phyloP scores from a whole-genome alignment of 805 yeast genomes.

The Spathaspora boniae region DNA sequence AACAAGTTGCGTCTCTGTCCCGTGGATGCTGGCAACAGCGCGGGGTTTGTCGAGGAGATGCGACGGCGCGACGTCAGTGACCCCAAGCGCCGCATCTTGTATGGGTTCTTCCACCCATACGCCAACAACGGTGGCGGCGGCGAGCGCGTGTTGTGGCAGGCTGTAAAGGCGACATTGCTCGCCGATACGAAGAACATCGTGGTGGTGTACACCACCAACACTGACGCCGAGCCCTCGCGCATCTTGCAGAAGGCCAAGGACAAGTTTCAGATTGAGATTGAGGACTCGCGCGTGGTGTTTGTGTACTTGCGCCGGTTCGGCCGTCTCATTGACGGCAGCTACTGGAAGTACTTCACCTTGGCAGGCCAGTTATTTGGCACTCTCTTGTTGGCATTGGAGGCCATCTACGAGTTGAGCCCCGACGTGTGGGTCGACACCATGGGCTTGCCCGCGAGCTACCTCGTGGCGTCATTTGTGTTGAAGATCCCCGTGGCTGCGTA shows the following conservation, averaged over 20 bases:
- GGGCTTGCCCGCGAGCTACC: constrained; percentile 89
- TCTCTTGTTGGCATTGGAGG: constrained; percentile 62
- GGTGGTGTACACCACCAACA: constrained; percentile 71
- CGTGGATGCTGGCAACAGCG: constrained; percentile 22
- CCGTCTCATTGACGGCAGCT: constrained; percentile 59
- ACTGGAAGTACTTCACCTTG: constrained; percentile 79
- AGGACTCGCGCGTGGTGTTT: constrained; percentile 53
- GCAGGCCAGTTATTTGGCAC: constrained; percentile 88
- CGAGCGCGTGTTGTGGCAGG: constrained; percentile 94
- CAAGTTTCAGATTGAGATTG: constrained; percentile 55
- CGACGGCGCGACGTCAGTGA: constrained; percentile 32
- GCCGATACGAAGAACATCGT: constrained; percentile 49
- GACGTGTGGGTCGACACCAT: constrained; percentile 94
- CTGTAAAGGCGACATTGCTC: constrained; percentile 66
- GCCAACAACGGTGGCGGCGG: constrained; percentile 99
- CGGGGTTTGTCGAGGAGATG: constrained; percentile 25
- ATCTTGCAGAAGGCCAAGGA: constrained; percentile 50
- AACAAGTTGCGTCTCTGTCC: constrained; percentile 34
- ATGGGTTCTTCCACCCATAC: constrained; percentile 93
- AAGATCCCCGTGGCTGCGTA: constrained; percentile 79
- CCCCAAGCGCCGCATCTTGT: constrained; percentile 42
- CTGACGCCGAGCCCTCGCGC: constrained; percentile 42
- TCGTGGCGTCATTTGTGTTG: constrained; percentile 52
- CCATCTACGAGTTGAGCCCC: constrained; percentile 65
- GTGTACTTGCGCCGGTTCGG: constrained; percentile 53